phyloP scores from a whole-genome alignment of 805 yeast genomes.

The Lachancea sp. region DNA sequence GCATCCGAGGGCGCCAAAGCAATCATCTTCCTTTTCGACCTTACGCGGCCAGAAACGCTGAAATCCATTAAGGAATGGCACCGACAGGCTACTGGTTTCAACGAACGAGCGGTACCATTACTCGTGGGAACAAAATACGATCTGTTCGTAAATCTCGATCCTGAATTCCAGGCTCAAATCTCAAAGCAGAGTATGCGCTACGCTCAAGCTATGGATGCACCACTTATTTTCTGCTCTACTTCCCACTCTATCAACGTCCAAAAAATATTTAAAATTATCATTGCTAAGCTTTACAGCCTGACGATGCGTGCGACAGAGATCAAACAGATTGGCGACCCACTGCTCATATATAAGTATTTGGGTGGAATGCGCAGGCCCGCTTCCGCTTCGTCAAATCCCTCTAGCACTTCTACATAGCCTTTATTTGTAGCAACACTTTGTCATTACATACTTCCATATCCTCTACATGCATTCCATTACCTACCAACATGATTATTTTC shows the following conservation, averaged over 20 bases:
- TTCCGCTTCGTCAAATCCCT: conserved; percentile 5
- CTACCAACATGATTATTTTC: too few species aligned
- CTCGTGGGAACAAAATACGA: conserved; percentile 93
- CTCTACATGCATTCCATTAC: background rate
- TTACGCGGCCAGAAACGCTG: conserved; percentile 78
- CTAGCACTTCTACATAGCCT: conserved; percentile 1
- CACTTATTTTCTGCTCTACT: conserved; percentile 82
- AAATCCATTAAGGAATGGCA: conserved; percentile 94
- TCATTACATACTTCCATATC: background rate
- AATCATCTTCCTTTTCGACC: conserved; percentile 80
- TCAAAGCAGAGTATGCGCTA: conserved; percentile 77
- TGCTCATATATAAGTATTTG: conserved; percentile 53
- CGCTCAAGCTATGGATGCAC: conserved; percentile 85
- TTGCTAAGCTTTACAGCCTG: conserved; percentile 86
- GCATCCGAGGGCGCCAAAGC: conserved; percentile 92
- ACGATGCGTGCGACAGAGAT: conserved; percentile 80
- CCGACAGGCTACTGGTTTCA: conserved; percentile 81
- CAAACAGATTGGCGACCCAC: conserved; percentile 82
- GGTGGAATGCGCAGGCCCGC: conserved; percentile 19
- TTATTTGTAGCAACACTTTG: background rate
- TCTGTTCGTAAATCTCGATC: conserved; percentile 68
- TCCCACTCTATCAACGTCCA: conserved; percentile 89
- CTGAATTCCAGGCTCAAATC: conserved; percentile 75
- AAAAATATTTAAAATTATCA: conserved; percentile 83
- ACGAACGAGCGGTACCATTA: conserved; percentile 84